Evolutionary conservation across 208 protist species (phyloP).

Genomic region (Trichomonas tenax): DNA sequence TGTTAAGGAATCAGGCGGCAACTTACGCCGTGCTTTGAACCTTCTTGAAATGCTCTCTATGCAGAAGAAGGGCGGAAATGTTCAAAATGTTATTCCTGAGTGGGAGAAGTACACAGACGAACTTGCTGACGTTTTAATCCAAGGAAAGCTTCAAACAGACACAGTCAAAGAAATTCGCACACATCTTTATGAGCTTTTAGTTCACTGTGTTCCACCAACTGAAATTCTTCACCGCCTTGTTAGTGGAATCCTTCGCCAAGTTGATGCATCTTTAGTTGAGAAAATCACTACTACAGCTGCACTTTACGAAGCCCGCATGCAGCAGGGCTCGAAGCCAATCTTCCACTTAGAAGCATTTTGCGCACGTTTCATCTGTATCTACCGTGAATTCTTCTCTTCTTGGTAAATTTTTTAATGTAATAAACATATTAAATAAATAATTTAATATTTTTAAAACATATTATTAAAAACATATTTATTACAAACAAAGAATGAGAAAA

Average conservation of each 20-base stretch:
- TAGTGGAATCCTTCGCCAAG: background rate
- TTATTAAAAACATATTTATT: background rate
- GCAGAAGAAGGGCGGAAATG: conserved; percentile 30
- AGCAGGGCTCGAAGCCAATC: conserved; percentile 78
- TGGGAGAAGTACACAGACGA: conserved; percentile 79
- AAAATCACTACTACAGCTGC: background rate
- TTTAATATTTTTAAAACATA: background rate
- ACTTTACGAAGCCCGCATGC: background rate
- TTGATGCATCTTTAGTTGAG: background rate
- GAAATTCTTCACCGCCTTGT: conserved; percentile 58
- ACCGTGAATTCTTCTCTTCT: conserved; percentile 25
- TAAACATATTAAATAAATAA: background rate
- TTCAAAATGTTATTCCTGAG: conserved; percentile 56
- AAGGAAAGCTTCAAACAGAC: conserved; percentile 69
- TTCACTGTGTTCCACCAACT: conserved; percentile 88
- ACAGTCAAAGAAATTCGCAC: conserved; percentile 65
- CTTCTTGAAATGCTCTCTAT: conserved; percentile 67
- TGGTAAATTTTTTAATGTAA: background rate
- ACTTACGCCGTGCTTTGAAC: conserved; percentile 81
- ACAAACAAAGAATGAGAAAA: background rate
- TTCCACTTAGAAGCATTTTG: conserved; percentile 95
- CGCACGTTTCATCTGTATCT: conserved; percentile 63
- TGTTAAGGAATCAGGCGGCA: conserved; percentile 57
- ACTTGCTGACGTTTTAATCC: conserved; percentile 66
- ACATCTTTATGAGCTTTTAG: conserved; percentile 91